Evolutionary conservation across 2,329 filamentous ascomycete species (phyloP).

Genomic region (Ceratocystis variospora): DNA sequence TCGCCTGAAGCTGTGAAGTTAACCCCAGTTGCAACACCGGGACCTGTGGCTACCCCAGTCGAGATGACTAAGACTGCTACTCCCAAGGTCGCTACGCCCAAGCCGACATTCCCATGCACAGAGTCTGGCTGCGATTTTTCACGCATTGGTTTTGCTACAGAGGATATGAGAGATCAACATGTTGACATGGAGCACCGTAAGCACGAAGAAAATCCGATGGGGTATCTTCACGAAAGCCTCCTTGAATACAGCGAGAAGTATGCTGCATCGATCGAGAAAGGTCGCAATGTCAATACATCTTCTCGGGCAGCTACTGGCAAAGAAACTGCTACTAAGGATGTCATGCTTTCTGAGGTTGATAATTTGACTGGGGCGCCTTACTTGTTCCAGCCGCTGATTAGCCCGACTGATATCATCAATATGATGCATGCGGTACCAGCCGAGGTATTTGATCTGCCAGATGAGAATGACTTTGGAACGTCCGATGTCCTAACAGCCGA

Average conservation of each 20-base stretch:
- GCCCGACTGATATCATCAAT: conserved; percentile 2
- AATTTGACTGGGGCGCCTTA: background rate
- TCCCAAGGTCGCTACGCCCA: conserved; percentile 24
- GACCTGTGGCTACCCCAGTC: conserved; percentile 3
- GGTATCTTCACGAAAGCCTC: conserved; percentile 39
- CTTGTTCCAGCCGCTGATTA: conserved; percentile 13
- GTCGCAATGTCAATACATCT: conserved; percentile 23
- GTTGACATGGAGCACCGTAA: conserved; percentile 45
- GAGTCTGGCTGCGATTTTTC: conserved; percentile 43
- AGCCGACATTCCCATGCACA: conserved; percentile 36
- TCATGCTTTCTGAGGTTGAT: background rate
- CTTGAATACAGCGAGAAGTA: conserved; percentile 27
- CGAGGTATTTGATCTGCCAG: conserved; percentile 10
- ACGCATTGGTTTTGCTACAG: conserved; percentile 36
- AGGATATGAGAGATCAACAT: conserved; percentile 41
- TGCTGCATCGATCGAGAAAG: conserved; percentile 16
- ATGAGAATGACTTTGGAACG: background rate
- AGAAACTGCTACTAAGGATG: background rate
- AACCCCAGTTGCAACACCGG: conserved; percentile 17
- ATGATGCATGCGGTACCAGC: conserved; percentile 9
- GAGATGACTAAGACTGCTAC: conserved; percentile 22
- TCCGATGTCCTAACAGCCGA: conserved; percentile 12
- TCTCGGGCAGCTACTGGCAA: background rate
- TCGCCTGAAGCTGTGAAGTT: conserved; percentile 19
- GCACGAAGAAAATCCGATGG: conserved; percentile 40